phyloP scores from a whole-genome alignment of 2,329 filamentous ascomycete species.

The Penicillium sp. region DNA sequence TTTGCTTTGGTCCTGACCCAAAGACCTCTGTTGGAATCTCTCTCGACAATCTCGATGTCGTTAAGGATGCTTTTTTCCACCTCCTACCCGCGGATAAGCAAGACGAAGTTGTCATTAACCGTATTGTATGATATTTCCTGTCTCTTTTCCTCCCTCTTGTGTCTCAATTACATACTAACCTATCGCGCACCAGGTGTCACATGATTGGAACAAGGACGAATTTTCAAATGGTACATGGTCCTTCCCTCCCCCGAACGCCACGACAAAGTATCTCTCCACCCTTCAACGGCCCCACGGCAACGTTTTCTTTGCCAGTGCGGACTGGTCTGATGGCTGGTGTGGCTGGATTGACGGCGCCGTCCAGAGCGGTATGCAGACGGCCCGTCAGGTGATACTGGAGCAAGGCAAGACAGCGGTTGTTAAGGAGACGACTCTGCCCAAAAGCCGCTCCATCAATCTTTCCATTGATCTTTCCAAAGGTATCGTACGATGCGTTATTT shows the following conservation, averaged over 20 bases:
- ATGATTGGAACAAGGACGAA: slow-evolving; percentile 33
- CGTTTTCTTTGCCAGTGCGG: slow-evolving; percentile 34
- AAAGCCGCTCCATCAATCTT: background rate
- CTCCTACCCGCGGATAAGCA: background rate
- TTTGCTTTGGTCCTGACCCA: background rate
- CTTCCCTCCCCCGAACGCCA: slow-evolving; percentile 15
- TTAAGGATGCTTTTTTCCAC: background rate
- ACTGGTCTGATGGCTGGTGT: slow-evolving; percentile 38
- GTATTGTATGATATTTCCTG: background rate
- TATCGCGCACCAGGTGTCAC: slow-evolving; percentile 1
- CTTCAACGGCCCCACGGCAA: slow-evolving; percentile 29
- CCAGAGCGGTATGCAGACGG: slow-evolving; percentile 24
- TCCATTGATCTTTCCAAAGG: background rate
- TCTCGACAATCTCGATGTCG: background rate
- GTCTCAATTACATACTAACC: background rate
- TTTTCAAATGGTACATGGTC: slow-evolving; percentile 32
- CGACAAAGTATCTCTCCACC: slow-evolving; percentile 19
- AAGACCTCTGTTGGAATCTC: background rate
- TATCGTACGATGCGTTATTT: background rate
- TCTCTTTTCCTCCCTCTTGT: background rate
- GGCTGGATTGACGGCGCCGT: slow-evolving; percentile 39
- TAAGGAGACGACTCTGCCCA: background rate
- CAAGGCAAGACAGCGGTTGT: background rate
- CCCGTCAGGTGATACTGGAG: background rate
- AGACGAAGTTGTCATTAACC: background rate